Percentiles rank a stretch among this genome's conserved stretches.
phyloP scores from a whole-genome alignment of 495 filamentous ascomycete genomes.

The Penicillium egyptiacum region DNA sequence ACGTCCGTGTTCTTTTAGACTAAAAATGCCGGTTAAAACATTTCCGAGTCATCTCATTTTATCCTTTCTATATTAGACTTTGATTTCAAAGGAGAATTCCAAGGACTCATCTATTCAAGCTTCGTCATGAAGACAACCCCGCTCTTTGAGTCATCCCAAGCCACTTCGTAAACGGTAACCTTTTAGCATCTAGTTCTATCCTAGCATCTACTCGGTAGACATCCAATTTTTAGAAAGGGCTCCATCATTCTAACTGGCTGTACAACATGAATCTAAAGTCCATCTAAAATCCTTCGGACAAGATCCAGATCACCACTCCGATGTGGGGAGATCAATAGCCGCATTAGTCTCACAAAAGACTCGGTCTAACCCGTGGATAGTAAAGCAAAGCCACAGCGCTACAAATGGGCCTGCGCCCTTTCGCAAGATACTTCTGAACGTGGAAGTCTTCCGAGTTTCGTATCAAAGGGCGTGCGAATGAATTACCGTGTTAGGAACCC shows the following conservation, averaged over 20 bases:
- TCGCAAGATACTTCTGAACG: slow-evolving; percentile 2
- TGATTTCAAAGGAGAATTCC: neutral
- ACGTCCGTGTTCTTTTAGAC: neutral
- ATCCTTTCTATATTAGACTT: neutral
- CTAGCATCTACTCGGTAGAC: neutral
- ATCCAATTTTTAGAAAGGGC: neutral
- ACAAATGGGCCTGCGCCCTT: neutral
- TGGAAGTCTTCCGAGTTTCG: neutral
- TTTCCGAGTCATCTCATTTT: neutral
- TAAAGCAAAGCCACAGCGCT: neutral
- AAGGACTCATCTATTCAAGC: neutral
- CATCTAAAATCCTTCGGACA: neutral
- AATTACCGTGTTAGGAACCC: slow-evolving; percentile 5
- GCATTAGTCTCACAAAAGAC: neutral
- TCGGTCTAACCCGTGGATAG: neutral
- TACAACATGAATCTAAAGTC: neutral
- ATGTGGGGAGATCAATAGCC: neutral
- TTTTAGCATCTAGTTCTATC: neutral
- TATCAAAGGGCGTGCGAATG: neutral
- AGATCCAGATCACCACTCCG: neutral
- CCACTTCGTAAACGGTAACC: slow-evolving; percentile 14
- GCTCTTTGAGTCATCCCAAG: slow-evolving; percentile 19
- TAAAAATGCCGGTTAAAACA: neutral
- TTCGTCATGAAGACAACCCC: neutral
- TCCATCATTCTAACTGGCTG: no score